phyloP scores from a whole-genome alignment of 2,329 filamentous ascomycete species.

The Fusarium burgessii region DNA sequence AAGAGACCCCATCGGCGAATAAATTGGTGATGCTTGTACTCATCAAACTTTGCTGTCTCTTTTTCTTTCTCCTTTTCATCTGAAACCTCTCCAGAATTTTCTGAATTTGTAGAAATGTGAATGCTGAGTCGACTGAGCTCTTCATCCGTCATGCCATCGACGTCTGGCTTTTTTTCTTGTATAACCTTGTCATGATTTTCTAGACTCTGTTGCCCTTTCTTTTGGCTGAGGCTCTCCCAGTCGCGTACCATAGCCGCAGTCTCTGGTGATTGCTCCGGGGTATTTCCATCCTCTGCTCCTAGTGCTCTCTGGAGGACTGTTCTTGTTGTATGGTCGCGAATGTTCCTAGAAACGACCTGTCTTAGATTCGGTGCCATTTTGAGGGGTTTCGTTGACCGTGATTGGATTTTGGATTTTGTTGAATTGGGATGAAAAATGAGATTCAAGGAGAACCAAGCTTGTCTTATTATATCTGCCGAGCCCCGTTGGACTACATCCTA shows the following conservation, averaged over 20 bases:
- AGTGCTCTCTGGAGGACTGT: slow-evolving; percentile 3
- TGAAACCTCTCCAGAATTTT: not conserved
- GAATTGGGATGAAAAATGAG: not conserved
- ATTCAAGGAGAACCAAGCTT: no score
- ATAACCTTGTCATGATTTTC: not conserved
- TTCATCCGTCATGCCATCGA: slow-evolving; percentile 13
- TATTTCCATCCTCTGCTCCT: not conserved
- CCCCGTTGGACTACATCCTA: not conserved
- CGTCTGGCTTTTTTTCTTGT: not conserved
- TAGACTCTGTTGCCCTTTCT: not conserved
- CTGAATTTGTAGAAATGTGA: not conserved
- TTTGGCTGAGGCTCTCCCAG: not conserved
- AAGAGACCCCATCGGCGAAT: slow-evolving; percentile 18
- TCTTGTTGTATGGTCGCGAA: slow-evolving; percentile 8
- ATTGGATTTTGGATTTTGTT: fast-evolving
- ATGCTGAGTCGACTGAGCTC: slow-evolving; percentile 11
- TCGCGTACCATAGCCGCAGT: slow-evolving; percentile 13
- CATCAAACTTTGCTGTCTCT: slow-evolving; percentile 2
- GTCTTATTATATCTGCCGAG: not conserved
- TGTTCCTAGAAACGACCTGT: slow-evolving; percentile 2
- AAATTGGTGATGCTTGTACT: slow-evolving; percentile 28
- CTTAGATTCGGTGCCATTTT: slow-evolving; percentile 13
- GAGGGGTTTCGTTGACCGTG: not conserved
- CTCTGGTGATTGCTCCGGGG: not conserved
- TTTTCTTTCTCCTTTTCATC: not conserved